Evolutionary conservation across 2,329 filamentous ascomycete genomes (phyloP), one percentile per base, ranked within the genome.

Genomic region (Pestalotiopsis sp.): DNA sequence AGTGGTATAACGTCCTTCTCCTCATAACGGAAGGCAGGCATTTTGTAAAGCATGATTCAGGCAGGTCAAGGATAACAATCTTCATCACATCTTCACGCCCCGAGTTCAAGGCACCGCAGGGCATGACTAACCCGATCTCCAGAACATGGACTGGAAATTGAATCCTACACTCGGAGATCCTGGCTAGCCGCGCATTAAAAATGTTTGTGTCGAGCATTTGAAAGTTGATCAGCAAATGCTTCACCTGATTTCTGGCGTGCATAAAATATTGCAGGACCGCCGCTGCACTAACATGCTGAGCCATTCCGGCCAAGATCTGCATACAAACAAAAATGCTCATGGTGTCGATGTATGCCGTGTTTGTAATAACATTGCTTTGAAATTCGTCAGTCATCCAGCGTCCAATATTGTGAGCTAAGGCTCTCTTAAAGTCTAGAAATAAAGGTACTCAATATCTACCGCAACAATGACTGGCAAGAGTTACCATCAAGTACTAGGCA

Each of bases 251-350:
- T n/a, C 23, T 14, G 23, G 20, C 4, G 25, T 27, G n/a, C 31
- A 36, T 25, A 14, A 13, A 31, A 2, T 41, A 36, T 66, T 27
- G 20, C 9, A n/a, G 67, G 63, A 27, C 41, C 67, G 11, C 67
- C 64, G 9, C 59, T 68, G 1, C 67, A 65, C 52, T 69, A 12
- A 69, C 58, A 23, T 58, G 70, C 14, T 56, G 69, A 52, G 68
- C 69, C 71, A 56, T 74, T 73, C 70, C 72, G 73, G 0, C 68
- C 72, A 38, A 74, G 69, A 58, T 72, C 73, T 2, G 65, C 67
- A 31, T 72, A 52, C 14, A 69, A 71, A 64, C 71, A 67, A 56
- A 74, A 36, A 72, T 69, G 20, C 72, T 70, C 0, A 69, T 71
- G 13, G 74, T 72, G 66, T 71, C 5, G 73, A 68, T 38, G 68